Base-by-base conservation (phyloP, 306 rosid species). In the Clitoria ternatea region DNA sequence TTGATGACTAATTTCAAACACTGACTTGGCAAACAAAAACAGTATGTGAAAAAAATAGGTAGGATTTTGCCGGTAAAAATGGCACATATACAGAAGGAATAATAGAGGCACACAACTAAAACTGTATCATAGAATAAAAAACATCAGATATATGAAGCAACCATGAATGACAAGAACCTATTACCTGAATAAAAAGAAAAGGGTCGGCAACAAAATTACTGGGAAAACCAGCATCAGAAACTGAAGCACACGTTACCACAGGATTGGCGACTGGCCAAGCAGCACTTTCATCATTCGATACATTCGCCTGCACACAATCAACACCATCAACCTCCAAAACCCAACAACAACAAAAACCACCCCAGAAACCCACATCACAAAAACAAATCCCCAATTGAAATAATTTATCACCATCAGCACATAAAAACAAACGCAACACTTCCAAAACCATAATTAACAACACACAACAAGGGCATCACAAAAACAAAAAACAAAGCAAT, bases 261-360 rank as follows among this genome's bases (percentile, higher is more conserved):
- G 99, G 99, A 75, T 95, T 95, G 4, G 99, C 96, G 49, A 95
- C 97, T 0, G 99, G 99, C 99, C 99, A 95, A 48, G 99, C 92
- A 2, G 87, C 90, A 77, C 83, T 80, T 17, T 85, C 88, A 53
- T 91, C 84, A 24, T 75, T 86, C 77, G 97, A 85, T n/a, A 80
- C 78, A 82, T 91, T 81, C 77, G 66, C 59, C 99, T 95, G 82
- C 85, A 70, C 52, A 44, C 24, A 78, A 75, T 78, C 76, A 52
- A 33, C 32, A 61, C 65, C 73, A 73, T 66, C 79, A 61, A 52
- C 13, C 59, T 37, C 45, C 82, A 74, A 32, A 55, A 24, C 59
- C 30, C 45, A 80, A 74, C 24, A 55, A 24, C 4, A 24, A 55
- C 36, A 37, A 71, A 59, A 18, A 14, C 10, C 1, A 27, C 47